Percentiles rank a stretch among this genome's conserved stretches.
phyloP scores from a whole-genome alignment of 2,329 filamentous ascomycete species.

The Arthrobotrys musiformis region DNA sequence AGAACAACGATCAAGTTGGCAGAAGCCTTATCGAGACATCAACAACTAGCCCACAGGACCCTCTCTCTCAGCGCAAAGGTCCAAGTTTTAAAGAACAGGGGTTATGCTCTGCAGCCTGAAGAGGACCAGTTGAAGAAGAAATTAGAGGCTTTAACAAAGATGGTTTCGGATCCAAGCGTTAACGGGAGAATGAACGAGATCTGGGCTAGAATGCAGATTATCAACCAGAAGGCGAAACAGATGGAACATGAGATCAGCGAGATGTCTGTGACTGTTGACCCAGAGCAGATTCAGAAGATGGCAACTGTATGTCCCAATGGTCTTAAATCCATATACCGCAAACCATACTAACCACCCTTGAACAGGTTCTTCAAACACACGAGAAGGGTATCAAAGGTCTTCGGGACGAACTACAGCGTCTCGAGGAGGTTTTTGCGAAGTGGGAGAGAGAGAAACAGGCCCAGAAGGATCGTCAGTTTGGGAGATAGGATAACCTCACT shows the following conservation, averaged over 20 bases:
- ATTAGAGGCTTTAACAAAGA: constrained; percentile 74
- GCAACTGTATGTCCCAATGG: constrained; percentile 64
- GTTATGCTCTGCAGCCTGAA: constrained; percentile 80
- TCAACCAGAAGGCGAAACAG: constrained; percentile 77
- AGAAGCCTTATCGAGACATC: constrained; percentile 77
- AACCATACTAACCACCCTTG: constrained; percentile 47
- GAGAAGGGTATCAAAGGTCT: constrained; percentile 67
- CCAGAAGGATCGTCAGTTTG: constrained; percentile 51
- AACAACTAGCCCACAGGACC: constrained; percentile 77
- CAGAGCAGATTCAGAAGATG: constrained; percentile 78
- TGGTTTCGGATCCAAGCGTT: constrained; percentile 78
- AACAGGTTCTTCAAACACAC: constrained; percentile 57
- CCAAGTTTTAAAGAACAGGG: constrained; percentile 81
- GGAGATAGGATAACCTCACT: constrained; percentile 26
- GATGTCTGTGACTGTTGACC: constrained; percentile 74
- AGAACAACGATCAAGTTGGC: constrained; percentile 78
- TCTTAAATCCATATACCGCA: constrained; percentile 56
- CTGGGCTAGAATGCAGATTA: constrained; percentile 81
- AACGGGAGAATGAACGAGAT: constrained; percentile 82
- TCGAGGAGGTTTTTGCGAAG: constrained; percentile 68
- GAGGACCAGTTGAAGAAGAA: constrained; percentile 82
- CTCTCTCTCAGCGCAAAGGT: constrained; percentile 80
- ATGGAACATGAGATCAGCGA: constrained; percentile 79
- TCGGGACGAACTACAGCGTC: constrained; percentile 71
- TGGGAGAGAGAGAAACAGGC: constrained; percentile 65